Conservation (phyloP, 129 eudicot species). For the Scalesia atractyloides region DNA sequence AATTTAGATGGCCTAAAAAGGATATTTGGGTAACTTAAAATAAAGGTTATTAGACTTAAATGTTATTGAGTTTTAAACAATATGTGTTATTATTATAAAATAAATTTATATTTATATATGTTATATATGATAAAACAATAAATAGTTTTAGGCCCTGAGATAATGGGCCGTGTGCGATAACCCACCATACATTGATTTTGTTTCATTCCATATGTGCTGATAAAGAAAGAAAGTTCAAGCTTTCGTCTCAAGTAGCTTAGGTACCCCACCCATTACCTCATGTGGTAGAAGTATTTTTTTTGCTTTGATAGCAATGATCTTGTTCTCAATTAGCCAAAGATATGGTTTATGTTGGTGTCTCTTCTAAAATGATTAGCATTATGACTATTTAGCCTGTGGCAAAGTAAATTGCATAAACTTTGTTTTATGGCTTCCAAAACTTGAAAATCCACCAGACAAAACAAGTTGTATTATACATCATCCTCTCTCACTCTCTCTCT, state of each 20-base stretch:
- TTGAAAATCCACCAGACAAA: conserved; percentile 32
- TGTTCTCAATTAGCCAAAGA: conserved; percentile 33
- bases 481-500: conserved; percentile 9
- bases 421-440: conserved; percentile 28
- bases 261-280: conserved; percentile 26
- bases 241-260: conserved; percentile 9
- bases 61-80: too few species aligned
- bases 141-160: too few species aligned
- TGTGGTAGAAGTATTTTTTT: conserved; percentile 9
- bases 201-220: background rate
- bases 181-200: too few species aligned
- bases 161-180: too few species aligned
- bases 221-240: background rate
- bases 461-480: conserved; percentile 25
- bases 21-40: too few species aligned
- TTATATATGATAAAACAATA: too few species aligned
- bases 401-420: conserved; percentile 28
- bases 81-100: too few species aligned
- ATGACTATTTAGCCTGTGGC: conserved; percentile 34
- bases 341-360: conserved; percentile 32
- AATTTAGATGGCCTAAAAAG: too few species aligned
- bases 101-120: too few species aligned
- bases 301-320: conserved; percentile 28
- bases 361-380: conserved; percentile 30
- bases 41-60: too few species aligned